Base-by-base conservation (phyloP, 176 grass and related monocot species). In the Eleusine coracana region DNA sequence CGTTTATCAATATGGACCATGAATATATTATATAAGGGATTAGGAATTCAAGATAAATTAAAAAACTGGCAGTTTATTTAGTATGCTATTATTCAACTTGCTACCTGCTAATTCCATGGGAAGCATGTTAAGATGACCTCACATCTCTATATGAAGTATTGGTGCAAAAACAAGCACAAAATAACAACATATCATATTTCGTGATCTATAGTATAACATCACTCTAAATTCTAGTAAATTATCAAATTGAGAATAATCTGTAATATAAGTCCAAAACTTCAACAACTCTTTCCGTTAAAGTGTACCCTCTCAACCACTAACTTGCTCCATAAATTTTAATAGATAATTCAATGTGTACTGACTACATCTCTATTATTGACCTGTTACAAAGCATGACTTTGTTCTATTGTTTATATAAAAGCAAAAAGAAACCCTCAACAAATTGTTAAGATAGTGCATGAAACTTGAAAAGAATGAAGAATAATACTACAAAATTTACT, bases 341-440 rank as follows among this genome's bases (percentile, higher is more conserved):
- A 44, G 25, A 12, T 76, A 25, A 45, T 45, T 70, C 9, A 8
- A 28, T 29, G 14, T 50, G 44, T 15, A 50, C 42, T 21, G 44
- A 45, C 68, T 25, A 50, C 16, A 16, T 72, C 46, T 50, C 46
- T 73, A 73, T 17, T 62, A 44, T 44, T 62, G 6, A 62, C 55
- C 41, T 44, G 56, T 45, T 77, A 13, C 58, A 77, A 29, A 77
- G 12, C 55, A 76, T 42, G 39, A n/a, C 13, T 6, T 61, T 76
- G 46, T 52, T 52, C 38, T 29, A 29, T 77, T 77, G 41, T 31
- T 66, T 74, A 45, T 80, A 60, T 66, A 66, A 52, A 80, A 80
- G 67, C 25, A 86, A 58, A 61, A 81, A 51, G 20, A 75, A 0
- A 18, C 67, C 67, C 52, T 61, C 28, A 39, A 56, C 28, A 70